Conservation (phyloP, 2,329 filamentous ascomycete genomes). For the Corniculantispora saksenae region DNA sequence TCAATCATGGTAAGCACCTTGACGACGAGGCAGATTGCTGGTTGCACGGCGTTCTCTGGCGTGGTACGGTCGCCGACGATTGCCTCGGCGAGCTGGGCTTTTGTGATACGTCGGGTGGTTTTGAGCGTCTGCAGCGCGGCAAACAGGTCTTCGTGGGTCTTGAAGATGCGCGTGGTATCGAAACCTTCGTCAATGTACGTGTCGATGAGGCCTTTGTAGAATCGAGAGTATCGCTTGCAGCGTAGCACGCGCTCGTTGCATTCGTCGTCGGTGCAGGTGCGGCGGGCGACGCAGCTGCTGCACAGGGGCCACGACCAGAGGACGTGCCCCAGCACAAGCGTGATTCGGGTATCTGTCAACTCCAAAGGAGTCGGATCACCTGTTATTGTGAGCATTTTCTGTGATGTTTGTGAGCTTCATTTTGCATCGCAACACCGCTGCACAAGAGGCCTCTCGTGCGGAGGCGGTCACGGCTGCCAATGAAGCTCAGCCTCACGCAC, state of each 20-base stretch:
- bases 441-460: too few species aligned
- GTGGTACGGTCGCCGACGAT: not conserved
- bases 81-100: not conserved
- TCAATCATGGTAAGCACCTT: not conserved
- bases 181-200: not conserved
- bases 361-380: not conserved
- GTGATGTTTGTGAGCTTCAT: not conserved
- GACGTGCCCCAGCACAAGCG: not conserved
- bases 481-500: not conserved
- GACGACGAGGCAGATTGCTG: not conserved
- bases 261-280: not conserved
- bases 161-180: not conserved
- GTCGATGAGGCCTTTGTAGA: constrained; percentile 7
- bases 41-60: not conserved
- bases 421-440: not conserved
- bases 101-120: not conserved
- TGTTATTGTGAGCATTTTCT: not conserved
- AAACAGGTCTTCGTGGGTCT: not conserved
- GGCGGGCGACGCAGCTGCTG: not conserved
- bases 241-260: not conserved
- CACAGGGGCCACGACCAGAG: constrained; percentile 3
- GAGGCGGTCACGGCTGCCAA: not conserved
- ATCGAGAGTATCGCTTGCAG: not conserved
- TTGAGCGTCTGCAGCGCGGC: not conserved
- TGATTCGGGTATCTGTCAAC: not conserved